Evolutionary conservation across 108 stramenopile species (phyloP), one percentile per base, ranked within the genome.

Genomic region (Pseudonitzschia multistriata): DNA sequence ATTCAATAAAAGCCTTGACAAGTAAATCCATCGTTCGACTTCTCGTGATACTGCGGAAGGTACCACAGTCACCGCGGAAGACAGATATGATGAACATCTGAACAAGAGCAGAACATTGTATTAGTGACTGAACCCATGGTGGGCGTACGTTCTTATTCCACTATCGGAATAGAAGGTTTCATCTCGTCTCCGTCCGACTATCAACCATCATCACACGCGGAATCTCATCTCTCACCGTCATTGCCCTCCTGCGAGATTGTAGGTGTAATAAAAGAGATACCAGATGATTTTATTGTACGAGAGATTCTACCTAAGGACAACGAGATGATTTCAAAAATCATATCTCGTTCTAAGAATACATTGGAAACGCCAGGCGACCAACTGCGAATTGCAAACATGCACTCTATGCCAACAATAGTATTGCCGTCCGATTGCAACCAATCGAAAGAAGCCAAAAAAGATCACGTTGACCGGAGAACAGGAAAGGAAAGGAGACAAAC

Each of bases 251-350:
- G 83, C 77, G 92, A 93, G 68, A 83, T 93, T 49, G 28, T 76
- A 19, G 92, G 89, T 4, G 52, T 66, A 7, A 81, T 93, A 64
- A 93, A 93, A 68, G 57, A 74, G 11, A 54, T 6, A 2, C 86
- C 92, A 33, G 79, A 90, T 75, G 92, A 93, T 68, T 93, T 93
- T 75, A 57, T 87, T 14, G 92, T 93, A 3, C 83, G 89, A 31
- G 92, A 93, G 79, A 83, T 93, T 54, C 81, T 76, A 11, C 42
- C 52, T 36, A 29, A 11, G 11, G 34, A 30, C 29, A 30, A 59
- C 31, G 29, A 21, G 15, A 57, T 25, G 3, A 5, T 30, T 15
- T 3, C 56, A 30, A 57, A 57, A 33, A 29, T 30, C 1, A 25
- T 30, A 25, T 57, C 56, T 27, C 24, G 10, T 29, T 15, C 28